A percentile compares a stretch with the other conserved stretches of the same genome.
Conservation (phyloP, 208 protist species). For the Crithidia brevicula region DNA sequence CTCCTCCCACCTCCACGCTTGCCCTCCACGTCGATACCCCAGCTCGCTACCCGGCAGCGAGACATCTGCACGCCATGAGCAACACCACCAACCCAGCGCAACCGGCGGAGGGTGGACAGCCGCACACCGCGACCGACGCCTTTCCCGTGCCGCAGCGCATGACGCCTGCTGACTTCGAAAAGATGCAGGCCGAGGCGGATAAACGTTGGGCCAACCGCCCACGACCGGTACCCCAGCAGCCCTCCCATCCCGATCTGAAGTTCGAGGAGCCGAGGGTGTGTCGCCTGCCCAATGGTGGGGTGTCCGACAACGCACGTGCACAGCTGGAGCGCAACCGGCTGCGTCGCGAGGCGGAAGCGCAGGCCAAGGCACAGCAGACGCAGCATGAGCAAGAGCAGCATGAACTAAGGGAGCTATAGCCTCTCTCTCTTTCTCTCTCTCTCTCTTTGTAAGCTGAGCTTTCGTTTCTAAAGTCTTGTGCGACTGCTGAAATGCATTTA, state of each 20-base stretch:
- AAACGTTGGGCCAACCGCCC: slow-evolving; percentile 27
- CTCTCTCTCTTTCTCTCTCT: background rate
- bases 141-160: background rate
- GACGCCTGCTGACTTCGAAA: background rate
- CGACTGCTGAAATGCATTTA: too few species aligned
- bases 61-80: background rate
- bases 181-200: slow-evolving; percentile 16
- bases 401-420: too few species aligned
- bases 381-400: background rate
- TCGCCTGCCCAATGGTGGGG: slow-evolving; percentile 23
- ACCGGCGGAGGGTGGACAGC: too few species aligned
- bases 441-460: too few species aligned
- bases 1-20: background rate
- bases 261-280: slow-evolving; percentile 10
- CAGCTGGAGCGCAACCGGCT: slow-evolving; percentile 24
- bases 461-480: too few species aligned
- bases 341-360: slow-evolving; percentile 11
- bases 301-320: background rate
- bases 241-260: background rate
- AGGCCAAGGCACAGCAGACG: slow-evolving; percentile 1
- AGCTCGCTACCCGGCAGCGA: background rate
- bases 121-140: background rate
- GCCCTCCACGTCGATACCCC: background rate
- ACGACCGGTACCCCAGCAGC: background rate
- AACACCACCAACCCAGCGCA: slow-evolving; percentile 1